A percentile compares a stretch with the other conserved stretches of the same genome.
Conservation (phyloP, 495 filamentous ascomycete species). For the Coniosporium apollinis region DNA sequence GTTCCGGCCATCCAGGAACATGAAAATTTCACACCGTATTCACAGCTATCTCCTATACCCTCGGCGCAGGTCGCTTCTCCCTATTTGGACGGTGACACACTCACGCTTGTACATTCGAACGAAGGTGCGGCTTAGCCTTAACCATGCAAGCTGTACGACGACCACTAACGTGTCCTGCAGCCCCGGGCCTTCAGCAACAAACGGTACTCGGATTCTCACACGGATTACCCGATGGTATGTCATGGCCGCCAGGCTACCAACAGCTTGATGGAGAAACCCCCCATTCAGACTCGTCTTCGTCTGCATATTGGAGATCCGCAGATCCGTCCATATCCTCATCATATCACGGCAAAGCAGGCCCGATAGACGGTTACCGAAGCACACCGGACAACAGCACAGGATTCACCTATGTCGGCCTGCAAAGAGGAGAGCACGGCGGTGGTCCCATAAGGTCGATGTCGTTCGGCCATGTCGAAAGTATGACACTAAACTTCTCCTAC, state of each 20-base stretch:
- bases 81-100: neutral
- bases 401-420: constrained; percentile 9
- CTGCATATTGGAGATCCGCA: neutral
- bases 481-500: too few relatives aligned
- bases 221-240: neutral
- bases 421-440: constrained; percentile 8
- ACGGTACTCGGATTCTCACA: neutral
- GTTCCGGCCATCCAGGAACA: constrained; percentile 2
- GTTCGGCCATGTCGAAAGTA: constrained; percentile 19
- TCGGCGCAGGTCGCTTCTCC: neutral
- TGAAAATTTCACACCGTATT: constrained; percentile 1
- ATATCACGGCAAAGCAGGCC: neutral
- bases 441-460: constrained; percentile 18
- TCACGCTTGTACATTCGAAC: constrained; percentile 3
- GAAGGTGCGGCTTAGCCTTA: constrained; percentile 1
- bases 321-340: neutral
- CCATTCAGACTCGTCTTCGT: neutral
- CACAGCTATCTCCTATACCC: constrained; percentile 7
- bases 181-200: neutral
- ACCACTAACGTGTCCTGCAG: neutral
- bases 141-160: neutral
- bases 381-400: constrained; percentile 11
- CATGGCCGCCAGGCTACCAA: neutral
- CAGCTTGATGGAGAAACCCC: too few relatives aligned
- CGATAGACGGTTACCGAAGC: neutral